Conservation (phyloP, 305 asterid species). For the Stenogyne calaminthoides region DNA sequence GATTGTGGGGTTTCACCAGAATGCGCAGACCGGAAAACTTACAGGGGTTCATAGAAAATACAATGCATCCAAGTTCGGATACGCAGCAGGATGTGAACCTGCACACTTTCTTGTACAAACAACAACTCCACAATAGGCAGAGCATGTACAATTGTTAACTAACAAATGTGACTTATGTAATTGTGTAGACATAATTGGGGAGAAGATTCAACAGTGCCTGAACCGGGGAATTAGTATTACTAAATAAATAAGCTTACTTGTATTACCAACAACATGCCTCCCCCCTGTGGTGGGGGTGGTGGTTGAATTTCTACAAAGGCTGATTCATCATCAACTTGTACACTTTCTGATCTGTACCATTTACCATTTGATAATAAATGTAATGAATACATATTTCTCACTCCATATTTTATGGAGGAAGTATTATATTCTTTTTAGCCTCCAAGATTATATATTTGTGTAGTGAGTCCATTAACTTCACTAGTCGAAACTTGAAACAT, state of each 20-base stretch:
- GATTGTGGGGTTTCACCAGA: slow-evolving; percentile 59
- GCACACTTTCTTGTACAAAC: slow-evolving; percentile 55
- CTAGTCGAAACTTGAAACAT: not conserved
- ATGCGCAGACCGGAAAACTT: slow-evolving; percentile 60
- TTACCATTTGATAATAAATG: slow-evolving; percentile 18
- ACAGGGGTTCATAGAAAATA: slow-evolving; percentile 74
- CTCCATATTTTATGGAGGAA: not conserved
- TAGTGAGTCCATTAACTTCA: not conserved
- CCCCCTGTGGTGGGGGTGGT: not conserved
- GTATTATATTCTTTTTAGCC: not conserved
- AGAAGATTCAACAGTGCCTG: not conserved
- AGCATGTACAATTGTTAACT: slow-evolving; percentile 51
- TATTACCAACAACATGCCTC: slow-evolving; percentile 5
- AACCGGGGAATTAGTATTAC: not conserved
- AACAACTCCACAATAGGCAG: slow-evolving; percentile 42
- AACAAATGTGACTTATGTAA: slow-evolving; percentile 47
- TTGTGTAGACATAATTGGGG: slow-evolving; percentile 27
- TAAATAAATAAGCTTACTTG: not conserved
- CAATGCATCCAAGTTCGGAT: slow-evolving; percentile 58
- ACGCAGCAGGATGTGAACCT: slow-evolving; percentile 62
- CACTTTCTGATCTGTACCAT: slow-evolving; percentile 10
- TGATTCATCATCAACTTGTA: slow-evolving; percentile 17
- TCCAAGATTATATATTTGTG: not conserved
- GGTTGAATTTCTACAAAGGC: not conserved
- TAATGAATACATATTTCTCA: not conserved